A percentile compares a stretch with the other conserved stretches of the same genome.
Evolutionary conservation across 106 monocot genomes (phyloP).

Genomic region (Amphibolis antarctica): DNA sequence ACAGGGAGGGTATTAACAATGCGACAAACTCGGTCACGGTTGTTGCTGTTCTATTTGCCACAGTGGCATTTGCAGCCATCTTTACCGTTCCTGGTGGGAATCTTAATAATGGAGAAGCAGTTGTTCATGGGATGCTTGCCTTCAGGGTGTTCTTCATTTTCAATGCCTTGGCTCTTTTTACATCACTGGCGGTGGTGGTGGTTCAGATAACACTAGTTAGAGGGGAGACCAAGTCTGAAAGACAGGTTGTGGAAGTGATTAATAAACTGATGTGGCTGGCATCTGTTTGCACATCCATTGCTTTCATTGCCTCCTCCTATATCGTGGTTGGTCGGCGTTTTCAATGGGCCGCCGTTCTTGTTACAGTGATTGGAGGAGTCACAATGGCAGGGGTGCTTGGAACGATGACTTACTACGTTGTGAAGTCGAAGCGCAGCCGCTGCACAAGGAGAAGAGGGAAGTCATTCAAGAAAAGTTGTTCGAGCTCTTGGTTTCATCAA

Average conservation of each 20-base stretch:
- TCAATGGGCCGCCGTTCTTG: constrained; percentile 53
- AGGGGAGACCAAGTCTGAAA: constrained; percentile 60
- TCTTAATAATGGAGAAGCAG: constrained; percentile 34
- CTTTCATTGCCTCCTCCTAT: constrained; percentile 58
- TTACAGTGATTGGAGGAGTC: constrained; percentile 46
- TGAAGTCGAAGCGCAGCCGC: constrained; percentile 17
- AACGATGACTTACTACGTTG: constrained; percentile 55
- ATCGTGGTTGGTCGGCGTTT: constrained; percentile 46
- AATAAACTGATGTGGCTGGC: constrained; percentile 90
- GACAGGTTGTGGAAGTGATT: constrained; percentile 55
- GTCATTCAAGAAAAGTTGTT: constrained; percentile 11
- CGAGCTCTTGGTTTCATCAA: constrained; percentile 11
- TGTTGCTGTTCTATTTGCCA: constrained; percentile 72
- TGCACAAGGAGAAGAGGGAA: constrained; percentile 9
- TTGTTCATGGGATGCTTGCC: constrained; percentile 20
- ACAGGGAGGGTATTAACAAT: constrained; percentile 65
- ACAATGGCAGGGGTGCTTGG: constrained; percentile 54
- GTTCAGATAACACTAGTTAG: constrained; percentile 70
- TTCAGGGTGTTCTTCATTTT: constrained; percentile 66
- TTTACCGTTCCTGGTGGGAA: constrained; percentile 56
- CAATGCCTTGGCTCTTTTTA: constrained; percentile 70
- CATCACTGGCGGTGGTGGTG: constrained; percentile 67
- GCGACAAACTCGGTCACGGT: constrained; percentile 69
- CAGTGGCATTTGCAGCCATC: constrained; percentile 73
- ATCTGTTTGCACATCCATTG: constrained; percentile 45